These are phyloP conservation scores for Trametes hirsuta DNA, from an alignment of 1,284 basidiomycete genomes.

Conservation along the genomic window DNA sequence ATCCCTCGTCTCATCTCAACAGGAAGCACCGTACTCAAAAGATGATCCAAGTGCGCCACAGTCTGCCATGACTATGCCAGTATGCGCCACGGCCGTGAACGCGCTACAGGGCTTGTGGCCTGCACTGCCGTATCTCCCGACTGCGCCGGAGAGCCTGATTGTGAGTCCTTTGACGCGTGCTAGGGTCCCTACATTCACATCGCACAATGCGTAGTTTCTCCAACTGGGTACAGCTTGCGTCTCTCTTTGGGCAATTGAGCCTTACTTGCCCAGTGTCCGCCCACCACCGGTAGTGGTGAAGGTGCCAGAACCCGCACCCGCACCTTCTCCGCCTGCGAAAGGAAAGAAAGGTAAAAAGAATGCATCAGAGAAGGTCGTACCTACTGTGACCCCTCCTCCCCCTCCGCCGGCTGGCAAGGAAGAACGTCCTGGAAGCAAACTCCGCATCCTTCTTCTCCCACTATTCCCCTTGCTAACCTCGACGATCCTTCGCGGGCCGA, in stretches of 20 bases:
- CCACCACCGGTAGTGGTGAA: conserved; percentile 3
- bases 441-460: conserved; percentile 40
- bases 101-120: conserved; percentile 36
- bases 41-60: conserved; percentile 22
- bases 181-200: neutral
- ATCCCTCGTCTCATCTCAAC: neutral
- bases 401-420: conserved; percentile 19
- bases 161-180: conserved; percentile 19
- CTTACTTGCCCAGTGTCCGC: conserved; percentile 16
- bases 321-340: conserved; percentile 12
- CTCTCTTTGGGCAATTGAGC: conserved; percentile 23
- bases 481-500: conserved; percentile 50
- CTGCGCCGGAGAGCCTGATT: conserved; percentile 20
- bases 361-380: conserved; percentile 11
- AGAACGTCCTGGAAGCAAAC: conserved; percentile 28
- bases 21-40: conserved; percentile 23
- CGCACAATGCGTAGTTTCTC: conserved; percentile 16
- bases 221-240: conserved; percentile 17
- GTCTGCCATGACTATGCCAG: conserved; percentile 34
- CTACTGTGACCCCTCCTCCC: neutral
- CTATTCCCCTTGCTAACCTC: conserved; percentile 40
- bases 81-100: conserved; percentile 35
- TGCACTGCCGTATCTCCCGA: conserved; percentile 21
- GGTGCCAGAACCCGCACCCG: neutral
- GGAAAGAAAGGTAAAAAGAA: conserved; percentile 19